Percentiles rank a stretch among this genome's conserved stretches.
Conservation (phyloP, 2,329 filamentous ascomycete species). For the Paecilomyces niveus region DNA sequence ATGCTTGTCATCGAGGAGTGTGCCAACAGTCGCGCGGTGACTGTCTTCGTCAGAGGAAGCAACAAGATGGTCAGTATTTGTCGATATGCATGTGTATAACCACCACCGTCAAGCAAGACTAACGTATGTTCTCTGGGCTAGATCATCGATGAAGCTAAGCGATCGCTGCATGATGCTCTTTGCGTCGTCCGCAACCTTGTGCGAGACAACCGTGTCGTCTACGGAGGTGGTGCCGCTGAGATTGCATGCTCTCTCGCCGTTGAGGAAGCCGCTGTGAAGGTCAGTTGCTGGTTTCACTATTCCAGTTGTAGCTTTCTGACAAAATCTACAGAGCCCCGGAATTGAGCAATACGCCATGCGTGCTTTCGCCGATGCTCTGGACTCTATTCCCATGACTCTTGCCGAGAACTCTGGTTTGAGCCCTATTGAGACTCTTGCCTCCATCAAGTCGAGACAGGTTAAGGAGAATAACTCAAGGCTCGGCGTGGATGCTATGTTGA, state of each 20-base stretch:
- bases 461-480: constrained; percentile 73
- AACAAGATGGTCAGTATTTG: constrained; percentile 84
- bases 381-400: constrained; percentile 88
- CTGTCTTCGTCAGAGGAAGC: constrained; percentile 90
- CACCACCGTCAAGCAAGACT: neutral
- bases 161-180: constrained; percentile 92
- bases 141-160: constrained; percentile 98
- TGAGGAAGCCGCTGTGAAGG: constrained; percentile 84
- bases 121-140: constrained; percentile 29
- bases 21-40: constrained; percentile 93
- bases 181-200: constrained; percentile 97
- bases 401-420: constrained; percentile 96
- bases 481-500: constrained; percentile 96
- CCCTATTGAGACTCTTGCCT: constrained; percentile 89
- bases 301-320: constrained; percentile 5
- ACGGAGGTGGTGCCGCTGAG: constrained; percentile 92
- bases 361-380: constrained; percentile 90
- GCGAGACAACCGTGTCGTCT: constrained; percentile 91
- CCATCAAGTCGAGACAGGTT: constrained; percentile 93
- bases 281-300: constrained; percentile 19
- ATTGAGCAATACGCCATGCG: constrained; percentile 99
- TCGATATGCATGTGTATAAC: neutral
- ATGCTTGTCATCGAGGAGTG: constrained; percentile 99
- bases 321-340: constrained; percentile 62
- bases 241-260: constrained; percentile 95